phyloP scores from a whole-genome alignment of 2,329 filamentous ascomycete species.

The Pseudogymnoascus sp. region DNA sequence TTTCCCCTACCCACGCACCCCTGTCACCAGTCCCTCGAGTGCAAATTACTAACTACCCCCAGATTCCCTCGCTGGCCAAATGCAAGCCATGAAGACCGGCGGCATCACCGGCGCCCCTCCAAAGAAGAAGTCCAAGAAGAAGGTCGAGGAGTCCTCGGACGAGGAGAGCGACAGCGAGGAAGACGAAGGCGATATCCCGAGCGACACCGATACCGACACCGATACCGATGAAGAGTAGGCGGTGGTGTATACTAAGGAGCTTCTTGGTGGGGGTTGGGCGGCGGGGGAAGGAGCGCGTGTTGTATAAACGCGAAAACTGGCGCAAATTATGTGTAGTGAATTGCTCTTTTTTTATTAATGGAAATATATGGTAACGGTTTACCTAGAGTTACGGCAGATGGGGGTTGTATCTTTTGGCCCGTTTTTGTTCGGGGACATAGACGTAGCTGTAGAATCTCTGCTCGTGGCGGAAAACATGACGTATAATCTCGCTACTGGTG shows the following conservation, averaged over 20 bases:
- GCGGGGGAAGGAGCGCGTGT: not conserved
- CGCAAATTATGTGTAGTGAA: not conserved
- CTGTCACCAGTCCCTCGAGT: too few species aligned
- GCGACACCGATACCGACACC: slow-evolving; percentile 62
- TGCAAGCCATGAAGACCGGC: slow-evolving; percentile 76
- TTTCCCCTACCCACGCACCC: not conserved
- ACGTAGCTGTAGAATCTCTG: slow-evolving; percentile 2
- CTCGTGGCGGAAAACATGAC: not conserved
- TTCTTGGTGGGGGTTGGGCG: not conserved
- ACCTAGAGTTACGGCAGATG: not conserved
- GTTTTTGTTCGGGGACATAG: not conserved
- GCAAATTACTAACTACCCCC: slow-evolving; percentile 18
- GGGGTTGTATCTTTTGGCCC: not conserved
- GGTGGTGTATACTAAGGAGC: not conserved
- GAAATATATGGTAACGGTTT: not conserved
- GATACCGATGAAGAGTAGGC: slow-evolving; percentile 42
- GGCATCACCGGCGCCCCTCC: slow-evolving; percentile 39
- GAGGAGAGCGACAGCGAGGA: slow-evolving; percentile 82
- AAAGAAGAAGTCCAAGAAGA: slow-evolving; percentile 50
- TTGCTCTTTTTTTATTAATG: not conserved
- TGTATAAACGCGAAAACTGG: slow-evolving; percentile 8
- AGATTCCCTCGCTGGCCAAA: slow-evolving; percentile 88
- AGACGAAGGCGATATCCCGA: slow-evolving; percentile 54
- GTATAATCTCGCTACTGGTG: not conserved
- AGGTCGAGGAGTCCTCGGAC: slow-evolving; percentile 56